Evolutionary conservation across 208 protist genomes (phyloP), one percentile per base, ranked within the genome.

Genomic region (Trypanosoma brucei): DNA sequence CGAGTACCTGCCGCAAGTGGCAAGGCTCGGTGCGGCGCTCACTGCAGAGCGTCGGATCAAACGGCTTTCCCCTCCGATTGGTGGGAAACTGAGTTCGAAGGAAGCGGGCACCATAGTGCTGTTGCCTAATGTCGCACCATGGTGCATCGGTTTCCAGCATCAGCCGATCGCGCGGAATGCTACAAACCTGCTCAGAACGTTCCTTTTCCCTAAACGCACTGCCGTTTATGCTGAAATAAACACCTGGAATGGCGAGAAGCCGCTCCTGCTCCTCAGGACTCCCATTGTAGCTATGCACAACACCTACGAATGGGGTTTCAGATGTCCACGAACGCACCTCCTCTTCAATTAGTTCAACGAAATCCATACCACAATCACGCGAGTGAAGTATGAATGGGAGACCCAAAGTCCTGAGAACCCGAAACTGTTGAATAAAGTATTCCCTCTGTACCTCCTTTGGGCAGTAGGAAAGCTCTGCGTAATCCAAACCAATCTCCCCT

Each of bases 201-300:
- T 83, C 76, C 53, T 79, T 70, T 48, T 91, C 85, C 39, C 96
- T 88, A 57, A 98, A 93, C 3, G 91, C 96, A 59, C 86, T 97
- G 14, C 86, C 89, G 65, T 97, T 97, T n/a, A 97, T 51, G 59
- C 94, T 96, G 11, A 96, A 70, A 69, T 91, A 88, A 40, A 92
- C 77, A 66, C 93, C 84, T 8, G 38, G 5, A 77, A 97, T 75
- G 55, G 49, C 55, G 14, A 96, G 65, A 35, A 93, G 69, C 38
- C 65, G 63, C 22, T 84, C 73, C 55, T 97, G 81, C 60, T 96
- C 88, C 63, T 96, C 89, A 6, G 38, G 53, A 8, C 71, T 76
- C 14, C 95, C 97, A 55, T 92, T 97, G 71, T 97, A 98, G 58
- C 91, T 98, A 77, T 98, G 97, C 42, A 98, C 95, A 9, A 98